These are phyloP conservation scores for Saturnispora sekii DNA, from an alignment of 805 yeast genomes.

Conservation along the genomic window DNA sequence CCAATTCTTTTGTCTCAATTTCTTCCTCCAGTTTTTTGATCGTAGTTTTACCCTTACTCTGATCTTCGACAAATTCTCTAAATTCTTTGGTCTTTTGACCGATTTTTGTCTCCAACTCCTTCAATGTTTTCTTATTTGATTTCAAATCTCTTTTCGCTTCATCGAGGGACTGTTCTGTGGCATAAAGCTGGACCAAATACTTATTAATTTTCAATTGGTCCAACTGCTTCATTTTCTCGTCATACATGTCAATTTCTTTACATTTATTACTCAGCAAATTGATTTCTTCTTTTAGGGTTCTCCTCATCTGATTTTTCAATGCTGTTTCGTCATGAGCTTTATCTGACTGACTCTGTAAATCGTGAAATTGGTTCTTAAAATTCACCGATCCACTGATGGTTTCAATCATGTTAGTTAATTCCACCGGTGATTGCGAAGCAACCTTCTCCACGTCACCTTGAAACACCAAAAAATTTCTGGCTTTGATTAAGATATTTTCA, in stretches of 20 bases:
- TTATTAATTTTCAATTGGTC: conserved; percentile 36
- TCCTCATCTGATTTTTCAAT: conserved; percentile 54
- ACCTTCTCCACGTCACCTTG: conserved; percentile 96
- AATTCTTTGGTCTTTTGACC: conserved; percentile 20
- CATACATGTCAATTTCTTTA: conserved; percentile 59
- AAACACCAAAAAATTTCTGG: conserved; percentile 84
- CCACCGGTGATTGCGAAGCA: conserved; percentile 76
- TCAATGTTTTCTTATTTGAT: conserved; percentile 30
- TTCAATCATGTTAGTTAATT: conserved; percentile 67
- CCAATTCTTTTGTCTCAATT: conserved; percentile 34
- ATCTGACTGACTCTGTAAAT: conserved; percentile 52
- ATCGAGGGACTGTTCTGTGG: conserved; percentile 36
- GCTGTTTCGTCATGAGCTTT: conserved; percentile 55
- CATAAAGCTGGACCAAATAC: conserved; percentile 57
- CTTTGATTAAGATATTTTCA: conserved; percentile 79
- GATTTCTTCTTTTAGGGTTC: conserved; percentile 62
- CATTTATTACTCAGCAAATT: conserved; percentile 71
- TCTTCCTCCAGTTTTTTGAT: conserved; percentile 32
- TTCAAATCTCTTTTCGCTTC: conserved; percentile 26
- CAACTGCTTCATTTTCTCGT: conserved; percentile 42
- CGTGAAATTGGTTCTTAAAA: conserved; percentile 55
- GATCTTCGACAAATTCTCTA: conserved; percentile 24
- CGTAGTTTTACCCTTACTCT: conserved; percentile 37
- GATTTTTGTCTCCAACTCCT: conserved; percentile 14
- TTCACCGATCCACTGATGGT: conserved; percentile 76